These are phyloP conservation scores for Harringtonia aguacate DNA, from an alignment of 2,329 filamentous ascomycete genomes.

Conservation along the genomic window DNA sequence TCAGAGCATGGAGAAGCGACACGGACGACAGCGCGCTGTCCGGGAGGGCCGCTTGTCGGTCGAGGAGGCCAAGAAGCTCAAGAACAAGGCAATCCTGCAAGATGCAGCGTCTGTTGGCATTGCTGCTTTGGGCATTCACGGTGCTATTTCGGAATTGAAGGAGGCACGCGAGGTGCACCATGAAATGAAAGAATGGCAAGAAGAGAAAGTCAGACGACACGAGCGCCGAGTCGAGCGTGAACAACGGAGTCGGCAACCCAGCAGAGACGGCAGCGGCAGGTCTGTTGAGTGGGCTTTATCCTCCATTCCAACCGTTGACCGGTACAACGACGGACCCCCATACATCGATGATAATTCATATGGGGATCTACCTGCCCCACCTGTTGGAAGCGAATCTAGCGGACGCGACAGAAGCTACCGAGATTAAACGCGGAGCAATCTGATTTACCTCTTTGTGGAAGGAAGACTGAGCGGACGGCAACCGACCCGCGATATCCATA, in stretches of 20 bases:
- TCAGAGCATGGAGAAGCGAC: slow-evolving; percentile 46
- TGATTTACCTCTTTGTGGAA: no score
- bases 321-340: slow-evolving; percentile 31
- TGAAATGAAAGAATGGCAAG: slow-evolving; percentile 36
- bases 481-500: no score
- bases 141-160: slow-evolving; percentile 44
- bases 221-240: slow-evolving; percentile 31
- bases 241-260: slow-evolving; percentile 1
- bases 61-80: slow-evolving; percentile 43
- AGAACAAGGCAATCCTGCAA: slow-evolving; percentile 44
- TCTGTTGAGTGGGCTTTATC: slow-evolving; percentile 33
- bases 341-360: slow-evolving; percentile 39
- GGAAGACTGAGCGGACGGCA: no score
- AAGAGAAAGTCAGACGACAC: slow-evolving; percentile 38
- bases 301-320: slow-evolving; percentile 25
- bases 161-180: slow-evolving; percentile 39
- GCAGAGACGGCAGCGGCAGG: slow-evolving; percentile 19
- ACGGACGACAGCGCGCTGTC: slow-evolving; percentile 41
- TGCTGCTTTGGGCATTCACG: slow-evolving; percentile 46
- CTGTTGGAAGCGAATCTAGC: slow-evolving; percentile 25
- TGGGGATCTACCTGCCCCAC: slow-evolving; percentile 30
- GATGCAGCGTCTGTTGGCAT: slow-evolving; percentile 49
- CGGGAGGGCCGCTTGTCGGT: slow-evolving; percentile 39
- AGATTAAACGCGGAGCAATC: neutral
- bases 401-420: slow-evolving; percentile 17